Evolutionary conservation across 2,329 filamentous ascomycete genomes (phyloP), one percentile per base, ranked within the genome.

Genomic region (Chaetomiaceae sp.): DNA sequence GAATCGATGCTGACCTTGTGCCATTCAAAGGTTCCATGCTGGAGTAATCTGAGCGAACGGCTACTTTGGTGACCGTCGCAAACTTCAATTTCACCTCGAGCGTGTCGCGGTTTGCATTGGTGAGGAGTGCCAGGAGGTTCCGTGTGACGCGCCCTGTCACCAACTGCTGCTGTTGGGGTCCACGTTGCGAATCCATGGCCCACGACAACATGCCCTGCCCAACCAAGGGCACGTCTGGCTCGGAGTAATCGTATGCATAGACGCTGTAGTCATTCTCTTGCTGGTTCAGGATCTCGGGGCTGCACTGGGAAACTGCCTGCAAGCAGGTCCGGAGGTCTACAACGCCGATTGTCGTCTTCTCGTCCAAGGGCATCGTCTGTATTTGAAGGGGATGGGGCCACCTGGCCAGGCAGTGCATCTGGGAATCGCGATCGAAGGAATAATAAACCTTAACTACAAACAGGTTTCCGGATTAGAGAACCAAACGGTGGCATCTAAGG

Each of bases 201-300:
- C 87, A 87, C 33, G 94, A 97, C 18, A 99, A 77, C 84, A 97
- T 89, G 48, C 95, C 94, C 70, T 99, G 92, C 20, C 94, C 94
- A 21, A 96, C 92, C 51, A 97, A 78, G 48, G 95, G 94, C 16
- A 86, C 89, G 66, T 96, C 91, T 59, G 89, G 88, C 71, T 99
- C 94, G 11, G 94, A 96, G 69, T 92, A 97, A 70, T 99, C 94
- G 73, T 90, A 89, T 27, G 92, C 90, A 71, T 99, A 99, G 52
- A 99, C 85, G n/a, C 90, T 94, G 72, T 94, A 99, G 72, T 99
- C 91, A 69, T 81, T 73, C 73, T 72, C 86, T 78, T 55, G 86
- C 67, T 75, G 86, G 76, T 66, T 81, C 42, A 90, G 75, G 41
- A 99, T 79, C 72, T 99, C 94, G 33, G 94, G 94, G 67, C 94